Conservation (phyloP, 2,329 filamentous ascomycete genomes). For the Conoideocrella luteorostrata region DNA sequence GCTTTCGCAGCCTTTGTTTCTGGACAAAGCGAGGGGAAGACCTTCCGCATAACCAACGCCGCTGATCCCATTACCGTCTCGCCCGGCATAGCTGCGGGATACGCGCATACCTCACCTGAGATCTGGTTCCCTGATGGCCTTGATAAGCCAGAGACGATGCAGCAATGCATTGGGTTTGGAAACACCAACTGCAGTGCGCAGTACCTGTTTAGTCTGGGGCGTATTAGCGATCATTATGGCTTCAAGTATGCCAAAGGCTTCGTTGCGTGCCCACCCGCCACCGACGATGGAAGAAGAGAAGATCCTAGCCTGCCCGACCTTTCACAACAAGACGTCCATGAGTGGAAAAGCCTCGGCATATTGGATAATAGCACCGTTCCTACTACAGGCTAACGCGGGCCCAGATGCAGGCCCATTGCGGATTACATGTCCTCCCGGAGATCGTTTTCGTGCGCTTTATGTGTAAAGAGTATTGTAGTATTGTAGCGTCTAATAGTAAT, state of each 20-base stretch:
- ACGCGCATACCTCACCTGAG: constrained; percentile 3
- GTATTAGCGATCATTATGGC: neutral
- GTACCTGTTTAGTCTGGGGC: neutral
- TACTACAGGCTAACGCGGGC: too few relatives aligned
- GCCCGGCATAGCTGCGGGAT: neutral
- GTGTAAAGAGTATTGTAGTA: too few relatives aligned
- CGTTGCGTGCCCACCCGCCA: neutral
- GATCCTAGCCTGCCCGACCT: neutral
- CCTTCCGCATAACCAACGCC: neutral
- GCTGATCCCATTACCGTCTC: neutral
- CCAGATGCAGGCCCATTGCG: too few relatives aligned
- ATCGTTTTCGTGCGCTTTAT: too few relatives aligned
- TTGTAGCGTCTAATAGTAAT: too few relatives aligned
- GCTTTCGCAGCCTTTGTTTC: constrained; percentile 33
- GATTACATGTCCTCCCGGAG: too few relatives aligned
- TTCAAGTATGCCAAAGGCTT: neutral
- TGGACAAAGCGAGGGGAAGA: neutral
- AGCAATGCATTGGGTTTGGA: neutral
- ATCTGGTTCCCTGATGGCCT: neutral
- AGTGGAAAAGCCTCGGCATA: neutral
- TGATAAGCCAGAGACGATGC: neutral
- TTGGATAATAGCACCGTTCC: neutral
- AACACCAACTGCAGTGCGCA: neutral
- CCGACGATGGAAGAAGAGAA: too few relatives aligned
- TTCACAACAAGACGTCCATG: neutral